Evolutionary conservation across 495 filamentous ascomycete species (phyloP), one percentile per base, ranked within the genome.

Genomic region (Penicillium simplicissimum): DNA sequence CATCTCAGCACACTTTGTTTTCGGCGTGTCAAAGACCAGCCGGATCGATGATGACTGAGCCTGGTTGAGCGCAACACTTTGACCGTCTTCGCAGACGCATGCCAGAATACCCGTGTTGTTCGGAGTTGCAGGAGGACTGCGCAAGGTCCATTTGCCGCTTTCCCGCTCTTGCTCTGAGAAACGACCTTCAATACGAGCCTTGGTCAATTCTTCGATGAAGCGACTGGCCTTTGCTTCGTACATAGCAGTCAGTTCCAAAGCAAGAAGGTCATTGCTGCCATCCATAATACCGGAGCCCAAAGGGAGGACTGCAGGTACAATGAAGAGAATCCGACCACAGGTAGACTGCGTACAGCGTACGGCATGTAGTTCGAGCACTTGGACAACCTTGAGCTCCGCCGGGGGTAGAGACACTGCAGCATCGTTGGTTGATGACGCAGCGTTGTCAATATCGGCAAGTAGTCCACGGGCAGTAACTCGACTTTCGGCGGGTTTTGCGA

Each of bases 111-210:
- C 85, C 19, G 94, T 74, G 57, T 82, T 85, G 49, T 81, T 87
- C 33, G 84, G 79, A 3, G 79, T 73, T 59, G 84, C 80, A 51
- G 78, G 80, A 45, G 88, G 82, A 21, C 84, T 88, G 23, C 91
- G 84, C 11, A 96, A 78, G 25, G 89, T 86, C 92, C 92, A 96
- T 64, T 87, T 87, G 28, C 85, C 81, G 49, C 86, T 84, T 74
- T 97, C 90, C 57, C 92, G 83, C 79, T 95, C 89, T 25, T 76
- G 73, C 65, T 96, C 91, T 2, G 90, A 74, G 66, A 92, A 94
- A 38, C 95, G 83, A 8, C 87, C 89, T 72, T 97, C 94, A 54
- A 97, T 88, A 59, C 87, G 86, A 10, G 94, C 94, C 73, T 91
- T 94, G 23, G 85, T 83, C 25, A 97, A 81, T 62, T 98, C 95